These are phyloP conservation scores for Sporormia fimetaria DNA, from an alignment of 495 filamentous ascomycete species.

Conservation along the genomic window DNA sequence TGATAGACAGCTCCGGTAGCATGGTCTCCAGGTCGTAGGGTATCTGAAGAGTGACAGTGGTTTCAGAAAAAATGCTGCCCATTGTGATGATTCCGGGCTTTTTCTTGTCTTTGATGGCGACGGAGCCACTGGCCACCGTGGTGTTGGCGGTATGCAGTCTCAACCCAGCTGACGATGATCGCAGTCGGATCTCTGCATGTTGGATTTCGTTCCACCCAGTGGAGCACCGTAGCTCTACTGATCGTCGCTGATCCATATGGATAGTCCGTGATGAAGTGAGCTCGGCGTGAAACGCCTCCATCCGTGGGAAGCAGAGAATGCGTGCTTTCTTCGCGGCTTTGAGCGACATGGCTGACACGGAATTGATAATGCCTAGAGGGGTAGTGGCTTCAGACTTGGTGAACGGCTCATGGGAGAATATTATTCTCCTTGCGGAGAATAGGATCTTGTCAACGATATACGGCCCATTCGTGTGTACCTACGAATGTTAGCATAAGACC, in stretches of 20 bases:
- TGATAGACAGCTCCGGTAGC: slow-evolving; percentile 57
- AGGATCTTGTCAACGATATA: slow-evolving; percentile 67
- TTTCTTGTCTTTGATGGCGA: slow-evolving; percentile 45
- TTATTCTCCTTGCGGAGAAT: slow-evolving; percentile 55
- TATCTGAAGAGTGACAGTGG: slow-evolving; percentile 48
- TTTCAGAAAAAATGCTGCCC: slow-evolving; percentile 39
- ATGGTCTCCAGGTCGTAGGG: slow-evolving; percentile 82
- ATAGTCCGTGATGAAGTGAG: slow-evolving; percentile 45
- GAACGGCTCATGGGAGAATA: slow-evolving; percentile 50
- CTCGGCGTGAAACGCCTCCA: slow-evolving; percentile 40
- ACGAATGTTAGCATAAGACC: slow-evolving; percentile 1
- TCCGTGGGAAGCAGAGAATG: slow-evolving; percentile 42
- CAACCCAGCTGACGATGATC: slow-evolving; percentile 76
- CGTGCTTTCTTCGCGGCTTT: slow-evolving; percentile 36
- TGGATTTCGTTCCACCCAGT: slow-evolving; percentile 69
- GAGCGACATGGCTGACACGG: slow-evolving; percentile 30
- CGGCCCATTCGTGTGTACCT: slow-evolving; percentile 58
- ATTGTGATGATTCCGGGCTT: slow-evolving; percentile 62
- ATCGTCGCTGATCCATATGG: slow-evolving; percentile 64
- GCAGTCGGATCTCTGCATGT: slow-evolving; percentile 57
- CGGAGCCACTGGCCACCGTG: slow-evolving; percentile 39
- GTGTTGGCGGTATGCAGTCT: slow-evolving; percentile 67
- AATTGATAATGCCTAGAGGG: slow-evolving; percentile 28
- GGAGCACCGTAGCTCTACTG: slow-evolving; percentile 59
- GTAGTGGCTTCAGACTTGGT: slow-evolving; percentile 25